Evolutionary conservation across 805 yeast genomes (phyloP), one percentile per base, ranked within the genome.

Genomic region (Metschnikowia arizonensis): DNA sequence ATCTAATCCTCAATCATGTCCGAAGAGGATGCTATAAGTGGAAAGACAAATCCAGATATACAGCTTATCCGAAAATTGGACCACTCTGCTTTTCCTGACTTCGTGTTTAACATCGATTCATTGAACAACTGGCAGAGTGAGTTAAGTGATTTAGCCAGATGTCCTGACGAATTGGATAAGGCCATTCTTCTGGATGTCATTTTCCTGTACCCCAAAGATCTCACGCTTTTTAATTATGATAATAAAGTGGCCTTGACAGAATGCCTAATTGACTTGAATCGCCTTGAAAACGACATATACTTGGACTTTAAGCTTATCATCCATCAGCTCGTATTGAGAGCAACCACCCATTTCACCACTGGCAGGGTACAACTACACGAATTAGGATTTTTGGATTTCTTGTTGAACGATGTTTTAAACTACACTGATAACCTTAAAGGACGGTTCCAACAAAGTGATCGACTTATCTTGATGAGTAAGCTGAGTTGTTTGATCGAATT

Each of bases 51-150:
- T 34, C 36, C 32, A n/a, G 40, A 33, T 14, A 39, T 28, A 19
- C 44, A 23, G 33, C 15, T 35, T 23, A 37, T 38, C 14, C 30
- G 15, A 17, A 25, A 41, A 45, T 45, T 45, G 15, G 44, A 43
- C 23, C 39, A 1, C 9, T 40, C 45, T 4, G 57, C 58, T 5
- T 49, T 65, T 21, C 54, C 62, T 14, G 52, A 54, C 29, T 58
- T 53, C 47, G 47, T 50, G 9, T 46, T 69, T 47, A 63, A 69
- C 45, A 50, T 44, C 25, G 62, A 58, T 7, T 48, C 61, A n/a
- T 55, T 70, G 7, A 33, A 40, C 32, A 62, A 64, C 46, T 70
- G 74, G 74, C 68, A 66, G 49, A 47, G 63, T 4, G 74, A 69
- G 29, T 50, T 68, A 30, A 39, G 53, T 5, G 70, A 67, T 36